Evolutionary conservation across 2,329 filamentous ascomycete genomes (phyloP), one percentile per base, ranked within the genome.

Genomic region (Aspergillus sergii): DNA sequence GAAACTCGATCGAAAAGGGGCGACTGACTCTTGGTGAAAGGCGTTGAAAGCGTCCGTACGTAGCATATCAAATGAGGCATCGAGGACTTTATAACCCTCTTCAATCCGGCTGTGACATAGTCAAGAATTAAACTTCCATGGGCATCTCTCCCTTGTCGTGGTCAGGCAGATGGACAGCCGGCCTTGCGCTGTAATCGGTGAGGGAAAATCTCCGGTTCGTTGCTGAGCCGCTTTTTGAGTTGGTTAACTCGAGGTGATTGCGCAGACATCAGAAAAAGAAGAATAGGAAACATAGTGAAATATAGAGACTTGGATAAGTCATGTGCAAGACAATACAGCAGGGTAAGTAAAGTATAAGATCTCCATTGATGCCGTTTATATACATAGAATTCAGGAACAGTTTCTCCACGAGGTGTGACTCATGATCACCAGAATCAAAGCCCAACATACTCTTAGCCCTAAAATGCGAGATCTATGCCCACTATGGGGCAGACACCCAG

Each of bases 401-500:
- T 36, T 59, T 58, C 21, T 48, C 39, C 51, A 55, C 19, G 51
- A 55, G 34, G n/a, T 36, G 51, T 55, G 51, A 39, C 51, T 55
- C 50, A 58, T 55, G 60, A 48, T 48, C 56, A 43, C 58, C 57
- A 62, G 60, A 55, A 55, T 39, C 51, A 55, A 55, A 62, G 55
- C 60, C 60, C 55, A 58, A 62, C 46, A 28, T 43, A 34, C 16
- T 51, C 43, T 46, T 36, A 51, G 39, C 57, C 45, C 57, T 45
- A 21, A 51, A 59, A 23, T 53, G 45, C 43, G 30, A 53, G 32
- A 59, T 23, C 56, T 36, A 46, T 59, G 53, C 60, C 60, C 28
- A 56, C 53, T 45, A 50, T 41, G 45, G 51, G 46, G 53, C 46
- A 41, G 21, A 34, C 46, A 48, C 60, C 56, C n/a, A 61, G 28